A percentile compares a stretch with the other conserved stretches of the same genome.
Evolutionary conservation across 2,329 filamentous ascomycete genomes (phyloP).

Genomic region (Penicillium sp.): DNA sequence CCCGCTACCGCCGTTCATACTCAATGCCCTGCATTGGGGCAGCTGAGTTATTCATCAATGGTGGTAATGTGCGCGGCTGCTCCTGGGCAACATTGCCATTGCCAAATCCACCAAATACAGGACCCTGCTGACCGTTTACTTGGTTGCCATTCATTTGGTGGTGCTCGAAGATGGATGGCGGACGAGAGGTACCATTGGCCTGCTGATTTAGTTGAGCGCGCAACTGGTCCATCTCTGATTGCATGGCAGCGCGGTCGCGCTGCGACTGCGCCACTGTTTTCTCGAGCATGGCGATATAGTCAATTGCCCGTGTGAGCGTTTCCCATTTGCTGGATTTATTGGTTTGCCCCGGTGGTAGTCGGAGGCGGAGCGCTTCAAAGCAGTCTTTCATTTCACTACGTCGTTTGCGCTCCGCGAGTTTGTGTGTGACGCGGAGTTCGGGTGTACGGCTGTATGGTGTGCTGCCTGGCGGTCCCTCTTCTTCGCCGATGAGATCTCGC

Average conservation of each 20-base stretch:
- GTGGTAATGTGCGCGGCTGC: constrained; percentile 46
- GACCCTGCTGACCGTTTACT: constrained; percentile 34
- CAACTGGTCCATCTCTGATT: constrained; percentile 37
- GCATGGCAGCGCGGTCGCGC: constrained; percentile 40
- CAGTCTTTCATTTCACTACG: constrained; percentile 53
- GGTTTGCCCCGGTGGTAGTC: constrained; percentile 46
- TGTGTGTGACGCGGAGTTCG: constrained; percentile 49
- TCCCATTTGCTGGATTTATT: constrained; percentile 54
- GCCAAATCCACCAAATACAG: constrained; percentile 31
- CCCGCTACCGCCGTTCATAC: constrained; percentile 44
- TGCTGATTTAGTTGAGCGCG: constrained; percentile 40
- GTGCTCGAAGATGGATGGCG: constrained; percentile 35
- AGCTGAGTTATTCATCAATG: constrained; percentile 44
- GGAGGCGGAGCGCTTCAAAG: constrained; percentile 46
- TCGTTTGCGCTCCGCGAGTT: constrained; percentile 50
- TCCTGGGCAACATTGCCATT: constrained; percentile 36
- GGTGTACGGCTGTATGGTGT: constrained; percentile 51
- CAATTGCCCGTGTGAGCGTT: constrained; percentile 48
- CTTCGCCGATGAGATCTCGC: constrained; percentile 46
- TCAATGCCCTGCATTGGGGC: constrained; percentile 51
- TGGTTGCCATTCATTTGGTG: constrained; percentile 35
- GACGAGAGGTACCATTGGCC: constrained; percentile 32
- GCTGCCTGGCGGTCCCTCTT: constrained; percentile 40
- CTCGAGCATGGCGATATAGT: constrained; percentile 47
- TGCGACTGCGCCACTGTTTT: constrained; percentile 37